These are phyloP conservation scores for Exophiala spinifera DNA, from an alignment of 2,329 filamentous ascomycete genomes.

Conservation along the genomic window DNA sequence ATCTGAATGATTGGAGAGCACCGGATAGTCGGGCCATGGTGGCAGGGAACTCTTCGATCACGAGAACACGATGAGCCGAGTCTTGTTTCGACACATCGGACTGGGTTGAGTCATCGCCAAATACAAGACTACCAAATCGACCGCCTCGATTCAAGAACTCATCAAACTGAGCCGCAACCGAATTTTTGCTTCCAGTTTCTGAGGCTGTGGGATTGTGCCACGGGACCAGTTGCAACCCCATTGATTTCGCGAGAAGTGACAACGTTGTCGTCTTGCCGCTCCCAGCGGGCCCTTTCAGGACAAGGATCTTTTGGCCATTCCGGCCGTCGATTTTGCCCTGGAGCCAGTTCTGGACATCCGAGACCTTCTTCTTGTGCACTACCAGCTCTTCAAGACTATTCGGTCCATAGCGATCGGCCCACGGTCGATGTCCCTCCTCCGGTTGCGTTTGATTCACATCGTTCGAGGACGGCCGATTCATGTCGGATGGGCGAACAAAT, in stretches of 20 bases:
- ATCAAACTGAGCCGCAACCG: slow-evolving; percentile 77
- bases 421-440: slow-evolving; percentile 57
- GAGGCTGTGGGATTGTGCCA: slow-evolving; percentile 80
- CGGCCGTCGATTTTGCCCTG: slow-evolving; percentile 66
- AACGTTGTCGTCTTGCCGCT: slow-evolving; percentile 91
- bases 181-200: slow-evolving; percentile 58
- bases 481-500: slow-evolving; percentile 18
- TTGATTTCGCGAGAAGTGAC: slow-evolving; percentile 69
- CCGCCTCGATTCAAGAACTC: slow-evolving; percentile 83
- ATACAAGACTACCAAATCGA: slow-evolving; percentile 71
- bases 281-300: slow-evolving; percentile 87
- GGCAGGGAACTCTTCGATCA: slow-evolving; percentile 80
- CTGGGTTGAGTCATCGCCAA: slow-evolving; percentile 22
- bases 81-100: slow-evolving; percentile 7
- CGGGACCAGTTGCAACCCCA: slow-evolving; percentile 75
- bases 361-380: slow-evolving; percentile 91
- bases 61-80: slow-evolving; percentile 55
- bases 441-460: neutral
- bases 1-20: slow-evolving; percentile 67
- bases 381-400: slow-evolving; percentile 74
- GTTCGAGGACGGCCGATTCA: slow-evolving; percentile 5
- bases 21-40: slow-evolving; percentile 66
- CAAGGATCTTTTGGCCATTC: slow-evolving; percentile 64
- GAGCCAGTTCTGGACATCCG: slow-evolving; percentile 81
- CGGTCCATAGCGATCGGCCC: slow-evolving; percentile 83